These are phyloP conservation scores for Lachancea cidri DNA, from an alignment of 805 yeast species.

Conservation along the genomic window DNA sequence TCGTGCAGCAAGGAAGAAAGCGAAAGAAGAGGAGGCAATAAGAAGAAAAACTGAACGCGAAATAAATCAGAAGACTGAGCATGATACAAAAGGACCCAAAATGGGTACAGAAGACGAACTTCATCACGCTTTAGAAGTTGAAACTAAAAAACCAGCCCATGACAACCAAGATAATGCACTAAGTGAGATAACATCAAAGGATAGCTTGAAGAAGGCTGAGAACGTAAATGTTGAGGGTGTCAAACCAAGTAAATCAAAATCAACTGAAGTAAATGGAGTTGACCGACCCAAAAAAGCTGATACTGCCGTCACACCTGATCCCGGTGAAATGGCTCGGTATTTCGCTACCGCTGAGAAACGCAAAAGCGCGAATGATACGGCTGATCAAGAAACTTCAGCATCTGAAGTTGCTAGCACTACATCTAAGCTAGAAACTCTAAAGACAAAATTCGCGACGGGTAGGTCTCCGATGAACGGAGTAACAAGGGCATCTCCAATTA, in stretches of 20 bases:
- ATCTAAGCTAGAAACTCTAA: slow-evolving; percentile 7
- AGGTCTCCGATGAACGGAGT: not conserved
- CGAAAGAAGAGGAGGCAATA: slow-evolving; percentile 9
- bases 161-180: too few species aligned
- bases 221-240: not conserved
- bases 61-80: slow-evolving; percentile 2
- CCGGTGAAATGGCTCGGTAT: slow-evolving; percentile 4
- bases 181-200: not conserved
- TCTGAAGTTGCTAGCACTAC: slow-evolving; percentile 1
- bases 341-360: slow-evolving; percentile 4
- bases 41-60: slow-evolving; percentile 8
- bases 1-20: slow-evolving; percentile 9
- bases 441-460: slow-evolving; percentile 7
- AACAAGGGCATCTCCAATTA: not conserved
- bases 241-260: not conserved
- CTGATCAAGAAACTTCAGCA: slow-evolving; percentile 1
- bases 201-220: not conserved
- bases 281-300: too few species aligned
- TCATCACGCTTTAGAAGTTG: too few species aligned
- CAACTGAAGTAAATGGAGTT: too few species aligned
- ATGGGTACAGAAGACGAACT: too few species aligned
- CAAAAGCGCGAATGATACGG: not conserved
- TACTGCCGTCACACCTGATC: not conserved
- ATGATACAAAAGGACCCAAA: slow-evolving; percentile 2
- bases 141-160: not conserved